Conservation (phyloP, 2,329 filamentous ascomycete genomes). For the Waltergamsia citrina region DNA sequence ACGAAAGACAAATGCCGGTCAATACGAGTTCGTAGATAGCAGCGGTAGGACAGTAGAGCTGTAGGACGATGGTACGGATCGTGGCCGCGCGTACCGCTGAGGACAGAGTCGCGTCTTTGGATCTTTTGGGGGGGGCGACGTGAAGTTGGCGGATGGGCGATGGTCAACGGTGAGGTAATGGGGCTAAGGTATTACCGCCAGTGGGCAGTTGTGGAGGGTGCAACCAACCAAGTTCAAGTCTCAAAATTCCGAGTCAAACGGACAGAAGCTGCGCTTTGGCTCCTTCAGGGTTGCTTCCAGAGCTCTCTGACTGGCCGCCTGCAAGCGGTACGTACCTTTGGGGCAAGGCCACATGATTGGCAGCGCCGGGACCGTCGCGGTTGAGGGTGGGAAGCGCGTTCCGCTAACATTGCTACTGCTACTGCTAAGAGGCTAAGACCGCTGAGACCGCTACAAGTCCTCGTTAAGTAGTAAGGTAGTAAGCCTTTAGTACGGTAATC, state of each 20-base stretch:
- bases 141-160: neutral
- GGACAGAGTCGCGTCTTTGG: neutral
- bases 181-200: no score
- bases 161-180: constrained; percentile 3
- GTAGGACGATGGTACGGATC: neutral
- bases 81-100: constrained; percentile 1
- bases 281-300: no score
- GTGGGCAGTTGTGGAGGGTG: neutral
- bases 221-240: neutral
- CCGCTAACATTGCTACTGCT: no score
- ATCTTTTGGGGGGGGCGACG: neutral
- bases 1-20: no score
- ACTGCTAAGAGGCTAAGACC: no score
- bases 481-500: no score
- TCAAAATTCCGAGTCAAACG: no score
- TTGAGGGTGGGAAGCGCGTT: neutral
- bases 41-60: neutral
- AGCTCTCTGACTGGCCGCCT: no score
- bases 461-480: no score
- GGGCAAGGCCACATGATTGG: constrained; percentile 22
- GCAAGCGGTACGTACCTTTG: constrained; percentile 6
- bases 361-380: constrained; percentile 6
- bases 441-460: no score
- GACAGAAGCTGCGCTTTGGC: constrained; percentile 1
- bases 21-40: no score